A percentile compares a stretch with the other conserved stretches of the same genome.
Evolutionary conservation across 2,329 filamentous ascomycete genomes (phyloP).

Genomic region (Coniochaeta hoffmannii): DNA sequence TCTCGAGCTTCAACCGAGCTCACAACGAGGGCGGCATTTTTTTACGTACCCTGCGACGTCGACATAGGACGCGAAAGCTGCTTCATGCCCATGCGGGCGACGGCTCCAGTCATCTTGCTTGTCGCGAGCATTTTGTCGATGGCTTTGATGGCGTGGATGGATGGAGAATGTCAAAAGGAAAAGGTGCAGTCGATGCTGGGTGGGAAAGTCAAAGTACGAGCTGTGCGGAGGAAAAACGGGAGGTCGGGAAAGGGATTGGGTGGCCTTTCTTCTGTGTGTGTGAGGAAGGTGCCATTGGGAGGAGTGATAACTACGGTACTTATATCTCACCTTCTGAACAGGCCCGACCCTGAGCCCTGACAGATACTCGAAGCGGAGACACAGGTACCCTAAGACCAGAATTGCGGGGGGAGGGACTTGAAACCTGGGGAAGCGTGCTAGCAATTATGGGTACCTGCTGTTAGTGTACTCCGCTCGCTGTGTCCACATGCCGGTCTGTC

Average conservation of each 20-base stretch:
- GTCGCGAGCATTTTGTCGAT: constrained; percentile 14
- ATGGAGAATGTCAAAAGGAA: constrained; percentile 3
- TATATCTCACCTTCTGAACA: neutral
- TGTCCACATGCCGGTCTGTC: neutral
- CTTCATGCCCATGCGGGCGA: constrained; percentile 15
- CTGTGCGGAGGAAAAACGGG: neutral
- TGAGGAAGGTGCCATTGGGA: neutral
- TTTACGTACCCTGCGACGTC: constrained; percentile 13
- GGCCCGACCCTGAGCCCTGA: neutral
- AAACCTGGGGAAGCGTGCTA: constrained; percentile 1
- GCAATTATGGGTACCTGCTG: constrained; percentile 1
- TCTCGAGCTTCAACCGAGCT: constrained; percentile 1
- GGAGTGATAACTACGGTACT: neutral
- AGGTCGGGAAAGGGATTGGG: constrained; percentile 1
- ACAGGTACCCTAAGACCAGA: neutral
- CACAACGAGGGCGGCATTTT: constrained; percentile 7
- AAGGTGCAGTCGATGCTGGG: neutral
- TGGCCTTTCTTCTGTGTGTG: neutral
- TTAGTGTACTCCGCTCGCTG: constrained; percentile 1
- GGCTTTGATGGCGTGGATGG: neutral
- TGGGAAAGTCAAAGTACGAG: neutral
- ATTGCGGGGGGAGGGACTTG: neutral
- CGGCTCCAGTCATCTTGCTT: constrained; percentile 13
- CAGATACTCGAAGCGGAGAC: neutral
- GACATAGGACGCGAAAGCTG: constrained; percentile 15